Conservation (phyloP, 768 basidiomycete species). For the Naematelia encephala region DNA sequence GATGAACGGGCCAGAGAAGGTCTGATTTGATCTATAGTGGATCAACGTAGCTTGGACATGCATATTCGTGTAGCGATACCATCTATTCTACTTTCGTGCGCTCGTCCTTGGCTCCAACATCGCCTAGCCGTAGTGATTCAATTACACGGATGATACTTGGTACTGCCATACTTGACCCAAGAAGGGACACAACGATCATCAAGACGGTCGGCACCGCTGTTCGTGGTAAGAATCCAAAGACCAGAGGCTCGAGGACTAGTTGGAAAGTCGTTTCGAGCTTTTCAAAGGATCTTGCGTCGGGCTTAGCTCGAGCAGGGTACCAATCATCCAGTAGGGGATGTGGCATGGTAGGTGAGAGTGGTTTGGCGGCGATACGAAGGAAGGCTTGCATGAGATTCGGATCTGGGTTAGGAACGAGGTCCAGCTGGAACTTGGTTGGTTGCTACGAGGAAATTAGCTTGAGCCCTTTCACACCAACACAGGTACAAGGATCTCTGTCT, state of each 20-base stretch:
- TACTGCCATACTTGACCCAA: constrained; percentile 9
- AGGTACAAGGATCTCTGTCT: no score
- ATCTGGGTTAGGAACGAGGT: neutral
- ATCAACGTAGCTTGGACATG: neutral
- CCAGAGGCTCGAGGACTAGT: constrained; percentile 24
- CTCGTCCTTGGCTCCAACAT: neutral
- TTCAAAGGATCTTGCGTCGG: no score
- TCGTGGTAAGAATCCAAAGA: constrained; percentile 26
- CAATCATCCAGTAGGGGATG: constrained; percentile 9
- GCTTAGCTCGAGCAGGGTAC: no score
- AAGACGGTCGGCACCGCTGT: constrained; percentile 26
- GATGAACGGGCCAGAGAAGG: neutral
- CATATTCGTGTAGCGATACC: neutral
- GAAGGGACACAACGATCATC: constrained; percentile 13
- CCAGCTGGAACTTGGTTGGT: constrained; percentile 10
- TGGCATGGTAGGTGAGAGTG: constrained; percentile 5
- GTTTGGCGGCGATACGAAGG: neutral
- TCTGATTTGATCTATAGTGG: neutral
- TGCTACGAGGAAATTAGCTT: neutral
- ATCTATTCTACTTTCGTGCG: neutral
- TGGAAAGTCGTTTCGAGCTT: constrained; percentile 11
- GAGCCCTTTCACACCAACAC: neutral
- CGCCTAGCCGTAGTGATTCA: neutral
- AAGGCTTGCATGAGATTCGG: neutral
- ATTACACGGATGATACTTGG: constrained; percentile 15